Evolutionary conservation across 371 early-diverging fungal genomes (phyloP), one percentile per base, ranked within the genome.

Genomic region (Apophysomyces variabilis): DNA sequence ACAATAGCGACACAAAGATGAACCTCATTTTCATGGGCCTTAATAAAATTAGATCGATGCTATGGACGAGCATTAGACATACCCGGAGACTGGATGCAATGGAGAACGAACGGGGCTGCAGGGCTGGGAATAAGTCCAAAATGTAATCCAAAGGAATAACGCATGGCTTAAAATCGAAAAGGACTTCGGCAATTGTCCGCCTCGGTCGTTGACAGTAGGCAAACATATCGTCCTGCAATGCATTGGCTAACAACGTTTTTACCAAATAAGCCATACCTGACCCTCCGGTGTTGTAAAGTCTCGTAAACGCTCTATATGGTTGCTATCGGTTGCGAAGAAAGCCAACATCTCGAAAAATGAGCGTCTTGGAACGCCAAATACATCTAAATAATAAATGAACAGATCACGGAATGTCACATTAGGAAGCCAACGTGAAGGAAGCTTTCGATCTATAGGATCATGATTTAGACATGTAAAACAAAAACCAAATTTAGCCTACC

Each of bases 331-430:
- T 0, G 93, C 88, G 69, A 98, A 96, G 69, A 89, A 89, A 13
- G 90, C 71, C 32, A 96, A 75, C 67, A 95, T 85, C 67, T 94
- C 92, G 70, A 97, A 96, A 76, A 97, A 95, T 38, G 93, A 94
- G 32, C 95, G 84, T 14, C 92, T 79, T 12, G 97, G 98, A 0
- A 91, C 90, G 8, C 90, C 91, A 66, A 88, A 91, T 4, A 96
- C 82, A 77, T 96, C 96, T 43, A 97, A 73, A 70, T 90, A 81
- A 58, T 87, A 68, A 5, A 85, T 80, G 59, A 94, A 83, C 11
- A 96, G 77, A 38, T 85, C 80, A 9, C 94, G 87, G 58, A 96
- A 77, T 0, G 93, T 91, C 43, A 89, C 85, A 6, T 65, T 65
- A 3, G 35, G 54, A 1, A 84, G 83, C 62, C 87, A 84, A 46